These are phyloP conservation scores for Acephala macrosclerotiorum DNA, from an alignment of 2,329 filamentous ascomycete species.

Conservation along the genomic window DNA sequence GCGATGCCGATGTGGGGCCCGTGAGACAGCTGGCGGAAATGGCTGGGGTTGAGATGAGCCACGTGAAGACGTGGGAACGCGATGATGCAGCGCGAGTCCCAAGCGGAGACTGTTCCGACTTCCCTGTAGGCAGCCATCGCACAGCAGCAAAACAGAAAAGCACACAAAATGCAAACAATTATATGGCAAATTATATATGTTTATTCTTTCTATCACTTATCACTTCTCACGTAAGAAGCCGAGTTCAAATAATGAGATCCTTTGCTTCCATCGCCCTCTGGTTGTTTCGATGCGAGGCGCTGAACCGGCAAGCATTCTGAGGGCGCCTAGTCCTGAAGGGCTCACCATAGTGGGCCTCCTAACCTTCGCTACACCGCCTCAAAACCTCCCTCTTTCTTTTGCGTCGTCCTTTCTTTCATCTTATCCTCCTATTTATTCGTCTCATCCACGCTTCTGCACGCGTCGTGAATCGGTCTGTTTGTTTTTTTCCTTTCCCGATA, in stretches of 20 bases:
- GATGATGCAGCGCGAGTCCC: background rate
- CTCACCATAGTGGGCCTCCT: too few relatives aligned
- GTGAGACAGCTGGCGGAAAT: background rate
- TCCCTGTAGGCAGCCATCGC: background rate
- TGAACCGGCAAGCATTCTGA: too few relatives aligned
- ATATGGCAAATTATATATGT: background rate
- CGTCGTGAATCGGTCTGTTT: background rate
- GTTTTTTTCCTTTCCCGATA: background rate
- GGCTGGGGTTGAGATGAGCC: background rate
- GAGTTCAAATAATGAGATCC: background rate
- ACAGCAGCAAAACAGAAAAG: background rate
- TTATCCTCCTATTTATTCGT: background rate
- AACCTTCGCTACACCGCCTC: too few relatives aligned
- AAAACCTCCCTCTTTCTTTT: too few relatives aligned
- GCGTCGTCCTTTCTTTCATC: background rate
- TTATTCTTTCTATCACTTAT: background rate
- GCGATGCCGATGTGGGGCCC: background rate
- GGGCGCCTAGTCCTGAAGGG: too few relatives aligned
- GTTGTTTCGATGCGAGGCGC: too few relatives aligned
- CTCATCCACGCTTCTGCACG: too few relatives aligned
- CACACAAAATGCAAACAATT: background rate
- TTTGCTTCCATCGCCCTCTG: background rate
- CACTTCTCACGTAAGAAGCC: background rate
- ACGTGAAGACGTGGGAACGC: constrained; percentile 1
- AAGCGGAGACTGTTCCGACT: background rate